phyloP scores from a whole-genome alignment of 257 asterid species.

The Paulownia fortunei region DNA sequence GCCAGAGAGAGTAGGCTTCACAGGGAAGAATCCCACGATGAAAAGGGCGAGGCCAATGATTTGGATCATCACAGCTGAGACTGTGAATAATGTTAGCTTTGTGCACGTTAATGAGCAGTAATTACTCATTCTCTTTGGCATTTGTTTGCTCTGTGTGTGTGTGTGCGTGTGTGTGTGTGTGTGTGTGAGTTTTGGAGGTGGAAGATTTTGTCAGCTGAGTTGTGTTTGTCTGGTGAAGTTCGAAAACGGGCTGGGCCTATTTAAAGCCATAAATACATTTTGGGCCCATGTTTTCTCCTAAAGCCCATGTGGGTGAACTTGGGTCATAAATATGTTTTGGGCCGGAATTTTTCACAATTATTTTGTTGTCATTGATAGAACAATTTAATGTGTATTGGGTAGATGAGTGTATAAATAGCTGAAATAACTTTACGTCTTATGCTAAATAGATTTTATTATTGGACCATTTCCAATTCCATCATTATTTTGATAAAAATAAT shows the following conservation, averaged over 20 bases:
- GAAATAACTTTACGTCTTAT: neutral
- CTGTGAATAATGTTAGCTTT: slow-evolving; percentile 52
- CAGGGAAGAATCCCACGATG: slow-evolving; percentile 81
- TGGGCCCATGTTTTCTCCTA: neutral
- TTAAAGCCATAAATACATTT: neutral
- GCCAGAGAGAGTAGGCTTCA: slow-evolving; percentile 82
- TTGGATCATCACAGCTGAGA: slow-evolving; percentile 67
- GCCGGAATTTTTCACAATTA: too few relatives aligned
- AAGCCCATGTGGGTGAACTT: too few relatives aligned
- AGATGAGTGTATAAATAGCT: too few relatives aligned
- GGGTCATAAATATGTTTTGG: neutral
- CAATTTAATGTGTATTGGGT: too few relatives aligned
- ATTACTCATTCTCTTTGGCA: slow-evolving; percentile 15
- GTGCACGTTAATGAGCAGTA: slow-evolving; percentile 58
- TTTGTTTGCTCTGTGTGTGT: neutral
- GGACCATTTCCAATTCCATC: too few relatives aligned
- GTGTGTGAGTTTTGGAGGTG: neutral
- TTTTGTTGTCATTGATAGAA: too few relatives aligned
- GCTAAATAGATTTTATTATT: neutral
- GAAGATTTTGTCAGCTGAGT: too few relatives aligned
- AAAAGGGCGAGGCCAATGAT: slow-evolving; percentile 69
- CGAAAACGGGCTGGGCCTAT: neutral
- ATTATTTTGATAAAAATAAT: too few relatives aligned
- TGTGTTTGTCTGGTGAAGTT: too few relatives aligned
- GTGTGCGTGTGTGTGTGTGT: neutral